These are phyloP conservation scores for Ajuga reptans DNA, from an alignment of 305 asterid genomes.

Conservation along the genomic window DNA sequence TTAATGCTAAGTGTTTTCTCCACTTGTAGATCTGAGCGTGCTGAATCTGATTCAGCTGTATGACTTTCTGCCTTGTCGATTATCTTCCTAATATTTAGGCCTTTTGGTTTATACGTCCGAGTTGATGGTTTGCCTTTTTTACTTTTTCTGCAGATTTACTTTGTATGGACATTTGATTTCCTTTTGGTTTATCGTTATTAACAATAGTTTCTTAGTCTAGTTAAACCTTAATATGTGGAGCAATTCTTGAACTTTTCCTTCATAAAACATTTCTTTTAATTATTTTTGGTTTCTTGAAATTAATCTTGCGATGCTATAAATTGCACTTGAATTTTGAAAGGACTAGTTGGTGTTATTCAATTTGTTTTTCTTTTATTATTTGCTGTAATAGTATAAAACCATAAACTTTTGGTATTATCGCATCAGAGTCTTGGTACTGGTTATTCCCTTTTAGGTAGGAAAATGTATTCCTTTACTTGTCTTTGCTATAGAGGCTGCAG, in stretches of 20 bases:
- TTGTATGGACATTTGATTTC: not conserved
- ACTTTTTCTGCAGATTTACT: not conserved
- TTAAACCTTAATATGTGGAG: not conserved
- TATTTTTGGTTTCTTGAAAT: not conserved
- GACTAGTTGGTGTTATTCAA: too few relatives aligned
- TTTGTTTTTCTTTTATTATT: not conserved
- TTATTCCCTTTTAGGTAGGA: too few relatives aligned
- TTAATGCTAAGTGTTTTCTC: not conserved
- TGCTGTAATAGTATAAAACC: not conserved
- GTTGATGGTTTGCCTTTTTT: not conserved
- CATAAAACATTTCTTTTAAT: not conserved
- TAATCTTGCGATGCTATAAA: too few relatives aligned
- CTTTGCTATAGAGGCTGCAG: slow-evolving; percentile 45
- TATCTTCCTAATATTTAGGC: not conserved
- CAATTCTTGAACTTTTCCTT: too few relatives aligned
- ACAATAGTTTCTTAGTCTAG: not conserved
- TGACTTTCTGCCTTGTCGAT: not conserved
- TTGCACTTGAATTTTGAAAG: too few relatives aligned
- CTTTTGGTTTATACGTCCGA: not conserved
- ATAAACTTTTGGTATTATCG: not conserved
- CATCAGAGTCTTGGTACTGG: not conserved
- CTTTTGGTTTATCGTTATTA: not conserved
- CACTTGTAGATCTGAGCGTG: slow-evolving; percentile 27
- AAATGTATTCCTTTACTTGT: slow-evolving; percentile 39
- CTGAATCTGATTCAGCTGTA: slow-evolving; percentile 11